These are phyloP conservation scores for Fistulina hepatica DNA, from an alignment of 1,284 basidiomycete species.

Conservation along the genomic window DNA sequence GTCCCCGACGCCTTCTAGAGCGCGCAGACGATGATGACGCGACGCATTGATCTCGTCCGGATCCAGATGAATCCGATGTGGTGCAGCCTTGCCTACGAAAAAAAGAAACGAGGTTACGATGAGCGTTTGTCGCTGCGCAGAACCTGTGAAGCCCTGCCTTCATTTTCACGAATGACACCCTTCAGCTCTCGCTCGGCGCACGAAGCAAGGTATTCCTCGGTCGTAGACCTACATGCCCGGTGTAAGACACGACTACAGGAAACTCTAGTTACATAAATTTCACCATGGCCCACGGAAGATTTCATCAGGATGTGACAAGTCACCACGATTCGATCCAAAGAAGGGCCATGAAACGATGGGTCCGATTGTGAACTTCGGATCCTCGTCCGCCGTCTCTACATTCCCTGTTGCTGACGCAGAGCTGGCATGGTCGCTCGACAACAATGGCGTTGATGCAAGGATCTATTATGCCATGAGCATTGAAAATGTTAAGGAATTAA, in stretches of 20 bases:
- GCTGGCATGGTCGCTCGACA: too few relatives aligned
- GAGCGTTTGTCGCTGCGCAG: too few relatives aligned
- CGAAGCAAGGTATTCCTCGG: slow-evolving; percentile 46
- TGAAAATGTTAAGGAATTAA: too few relatives aligned
- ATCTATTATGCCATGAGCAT: too few relatives aligned
- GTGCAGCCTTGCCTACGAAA: slow-evolving; percentile 53
- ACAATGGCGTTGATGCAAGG: too few relatives aligned
- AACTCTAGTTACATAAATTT: too few relatives aligned
- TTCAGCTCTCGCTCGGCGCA: slow-evolving; percentile 56
- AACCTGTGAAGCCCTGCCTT: too few relatives aligned
- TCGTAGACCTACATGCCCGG: too few relatives aligned
- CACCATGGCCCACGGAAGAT: slow-evolving; percentile 73
- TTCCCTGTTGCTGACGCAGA: too few relatives aligned
- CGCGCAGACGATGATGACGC: slow-evolving; percentile 53
- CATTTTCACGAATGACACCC: slow-evolving; percentile 61
- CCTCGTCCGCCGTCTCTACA: slow-evolving; percentile 10
- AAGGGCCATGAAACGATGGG: slow-evolving; percentile 81
- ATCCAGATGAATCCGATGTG: slow-evolving; percentile 65
- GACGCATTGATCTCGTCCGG: slow-evolving; percentile 61
- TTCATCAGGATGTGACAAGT: slow-evolving; percentile 52
- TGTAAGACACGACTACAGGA: too few relatives aligned
- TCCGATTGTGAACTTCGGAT: slow-evolving; percentile 47
- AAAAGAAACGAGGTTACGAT: too few relatives aligned
- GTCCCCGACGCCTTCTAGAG: slow-evolving; percentile 50
- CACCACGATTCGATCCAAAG: slow-evolving; percentile 70